Evolutionary conservation across 164 flowering plant species (phyloP), one percentile per base, ranked within the genome.

Genomic region (Nymphaea colorata): DNA sequence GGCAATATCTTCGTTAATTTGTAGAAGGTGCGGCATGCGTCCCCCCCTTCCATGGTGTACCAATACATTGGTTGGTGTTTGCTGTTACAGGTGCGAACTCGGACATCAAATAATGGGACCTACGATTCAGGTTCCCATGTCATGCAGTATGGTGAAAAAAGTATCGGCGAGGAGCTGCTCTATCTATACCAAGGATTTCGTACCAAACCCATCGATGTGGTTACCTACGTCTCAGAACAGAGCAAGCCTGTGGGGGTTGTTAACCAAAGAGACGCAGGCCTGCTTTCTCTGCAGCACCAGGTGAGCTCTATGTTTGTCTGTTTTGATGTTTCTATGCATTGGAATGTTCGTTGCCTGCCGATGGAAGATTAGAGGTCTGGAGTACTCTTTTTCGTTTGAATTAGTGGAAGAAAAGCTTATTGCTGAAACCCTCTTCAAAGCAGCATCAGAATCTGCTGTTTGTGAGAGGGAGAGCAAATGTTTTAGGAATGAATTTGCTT

Each of bases 181-280:
- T 83, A 82, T 70, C 68, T 91, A 62, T 94, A 87, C 73, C 98
- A 86, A 74, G 99, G 99, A 18, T 91, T 76, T 44, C 81, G 86
- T 72, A 98, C 94, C 43, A 87, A 81, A 4, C 81, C 72, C 16
- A 78, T 65, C 44, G 84, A 85, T 65, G 63, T 80, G 16, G 73
- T 79, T 11, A 81, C 86, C 64, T 69, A 62, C 4, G 61, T 77
- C 7, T 2, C 18, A 6, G 36, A 12, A 3, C 66, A 15, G 5
- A 61, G 63, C 6, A 14, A 66, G 18, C 76, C 4, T 15, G 64
- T 86, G 81, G 96, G 73, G 43, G 88, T 76, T 62, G 80, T 94
- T 14, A 85, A 91, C 75, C 99, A 94, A 69, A 81, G 98, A 76
- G 96, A 91, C 73, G 99, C 98, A 3, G 96, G 91, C 69, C 78